Conservation (phyloP, 1,139 yeast species). For the Candida glucosophila region DNA sequence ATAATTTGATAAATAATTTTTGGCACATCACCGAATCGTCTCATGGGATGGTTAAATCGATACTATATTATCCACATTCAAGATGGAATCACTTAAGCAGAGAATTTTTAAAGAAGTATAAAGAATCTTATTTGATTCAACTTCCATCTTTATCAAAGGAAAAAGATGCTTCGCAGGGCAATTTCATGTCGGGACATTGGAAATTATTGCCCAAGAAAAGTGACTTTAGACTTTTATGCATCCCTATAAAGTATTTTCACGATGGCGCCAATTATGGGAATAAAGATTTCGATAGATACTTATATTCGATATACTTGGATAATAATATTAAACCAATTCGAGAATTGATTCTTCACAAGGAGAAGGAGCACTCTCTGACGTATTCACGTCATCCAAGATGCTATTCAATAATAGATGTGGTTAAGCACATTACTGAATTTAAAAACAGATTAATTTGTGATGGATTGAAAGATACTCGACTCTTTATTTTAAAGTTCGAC, state of each 20-base stretch:
- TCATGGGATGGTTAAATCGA: constrained; percentile 15
- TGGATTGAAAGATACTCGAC: constrained; percentile 9
- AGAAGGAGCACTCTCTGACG: constrained; percentile 4
- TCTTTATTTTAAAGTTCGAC: constrained; percentile 66
- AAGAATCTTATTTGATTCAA: no score
- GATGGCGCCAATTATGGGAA: constrained; percentile 7
- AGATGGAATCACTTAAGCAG: constrained; percentile 45
- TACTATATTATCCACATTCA: constrained; percentile 46
- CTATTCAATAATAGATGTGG: constrained; percentile 19
- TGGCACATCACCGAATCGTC: constrained; percentile 65
- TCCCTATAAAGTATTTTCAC: constrained; percentile 30
- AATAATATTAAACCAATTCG: constrained; percentile 16
- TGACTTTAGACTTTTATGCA: constrained; percentile 53
- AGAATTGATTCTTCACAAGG: constrained; percentile 8
- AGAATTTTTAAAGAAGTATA: constrained; percentile 34
- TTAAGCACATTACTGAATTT: constrained; percentile 9
- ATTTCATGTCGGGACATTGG: constrained; percentile 26
- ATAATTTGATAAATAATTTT: constrained; percentile 40
- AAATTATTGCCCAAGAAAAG: constrained; percentile 47
- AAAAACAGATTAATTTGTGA: constrained; percentile 10
- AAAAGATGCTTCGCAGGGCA: no score
- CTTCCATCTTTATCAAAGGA: no score
- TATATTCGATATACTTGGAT: constrained; percentile 11
- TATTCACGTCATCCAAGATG: constrained; percentile 17
- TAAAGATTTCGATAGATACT: constrained; percentile 8